Conservation (phyloP, 2,329 filamentous ascomycete species). For the Cercospora sp. region DNA sequence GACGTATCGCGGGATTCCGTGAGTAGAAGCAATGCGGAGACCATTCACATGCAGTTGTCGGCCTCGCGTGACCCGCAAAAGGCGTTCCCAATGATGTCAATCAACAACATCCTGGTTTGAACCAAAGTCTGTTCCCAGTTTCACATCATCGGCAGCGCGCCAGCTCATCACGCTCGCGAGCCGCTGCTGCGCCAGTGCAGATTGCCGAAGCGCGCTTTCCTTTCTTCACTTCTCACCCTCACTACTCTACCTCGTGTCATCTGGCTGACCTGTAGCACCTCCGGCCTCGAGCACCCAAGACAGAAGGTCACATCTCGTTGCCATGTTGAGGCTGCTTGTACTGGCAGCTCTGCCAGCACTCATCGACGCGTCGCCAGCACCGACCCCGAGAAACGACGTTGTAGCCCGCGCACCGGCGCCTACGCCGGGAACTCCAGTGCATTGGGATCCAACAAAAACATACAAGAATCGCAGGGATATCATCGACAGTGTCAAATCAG, state of each 20-base stretch:
- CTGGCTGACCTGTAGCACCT: not conserved
- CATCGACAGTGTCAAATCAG: conserved; percentile 52
- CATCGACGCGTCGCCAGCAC: conserved; percentile 30
- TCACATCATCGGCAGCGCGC: not conserved
- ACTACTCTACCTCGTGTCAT: not conserved
- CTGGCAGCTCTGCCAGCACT: conserved; percentile 33
- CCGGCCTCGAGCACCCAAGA: not conserved
- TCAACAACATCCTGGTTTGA: not conserved
- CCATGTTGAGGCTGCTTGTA: conserved; percentile 28
- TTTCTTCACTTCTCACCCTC: not conserved
- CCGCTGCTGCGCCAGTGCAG: not conserved
- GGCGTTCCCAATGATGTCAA: not conserved
- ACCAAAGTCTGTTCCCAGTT: not conserved
- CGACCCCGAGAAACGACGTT: conserved; percentile 18
- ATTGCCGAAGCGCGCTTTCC: not conserved
- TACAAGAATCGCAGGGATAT: conserved; percentile 49
- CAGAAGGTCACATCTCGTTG: not conserved
- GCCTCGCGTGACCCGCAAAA: not conserved
- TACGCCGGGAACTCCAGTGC: conserved; percentile 48
- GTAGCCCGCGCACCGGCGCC: conserved; percentile 46
- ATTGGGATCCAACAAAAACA: conserved; percentile 45
- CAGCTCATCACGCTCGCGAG: not conserved
- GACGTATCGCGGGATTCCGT: not conserved
- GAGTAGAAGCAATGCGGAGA: not conserved
- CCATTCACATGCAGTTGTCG: not conserved